Percentiles rank a stretch among this genome's conserved stretches.
Evolutionary conservation across 306 rosid species (phyloP).

Genomic region (Rubus idaeus): DNA sequence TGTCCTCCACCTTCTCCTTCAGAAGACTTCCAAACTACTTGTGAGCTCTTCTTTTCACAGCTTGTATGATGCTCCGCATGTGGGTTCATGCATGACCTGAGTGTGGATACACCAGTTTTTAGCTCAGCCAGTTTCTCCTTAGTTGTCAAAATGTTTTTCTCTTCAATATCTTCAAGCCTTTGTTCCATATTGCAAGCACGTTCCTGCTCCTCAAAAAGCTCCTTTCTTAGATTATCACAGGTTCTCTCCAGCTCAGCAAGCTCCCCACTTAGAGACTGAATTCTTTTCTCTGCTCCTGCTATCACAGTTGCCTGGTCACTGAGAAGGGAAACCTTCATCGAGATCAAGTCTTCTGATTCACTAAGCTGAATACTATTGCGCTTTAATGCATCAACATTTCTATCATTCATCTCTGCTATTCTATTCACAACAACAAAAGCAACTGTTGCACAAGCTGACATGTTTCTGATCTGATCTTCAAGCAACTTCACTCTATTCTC

Average conservation of each 20-base stretch:
- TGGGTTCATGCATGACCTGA: slow-evolving; percentile 71
- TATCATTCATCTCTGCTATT: slow-evolving; percentile 60
- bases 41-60: slow-evolving; percentile 40
- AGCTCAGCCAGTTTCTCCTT: slow-evolving; percentile 69
- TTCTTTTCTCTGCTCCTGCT: slow-evolving; percentile 50
- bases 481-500: slow-evolving; percentile 51
- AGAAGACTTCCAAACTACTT: slow-evolving; percentile 35
- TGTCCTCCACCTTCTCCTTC: slow-evolving; percentile 42
- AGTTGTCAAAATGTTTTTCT: slow-evolving; percentile 52
- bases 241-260: slow-evolving; percentile 48
- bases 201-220: slow-evolving; percentile 62
- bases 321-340: slow-evolving; percentile 54
- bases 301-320: slow-evolving; percentile 49
- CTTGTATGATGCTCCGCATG: slow-evolving; percentile 39
- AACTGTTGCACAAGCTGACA: slow-evolving; percentile 71
- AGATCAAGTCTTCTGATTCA: slow-evolving; percentile 48
- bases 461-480: slow-evolving; percentile 46
- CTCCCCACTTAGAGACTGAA: slow-evolving; percentile 31
- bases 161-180: slow-evolving; percentile 62
- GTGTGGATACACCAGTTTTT: slow-evolving; percentile 68
- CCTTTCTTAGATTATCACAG: slow-evolving; percentile 45
- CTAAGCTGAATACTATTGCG: slow-evolving; percentile 42
- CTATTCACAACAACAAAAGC: slow-evolving; percentile 74
- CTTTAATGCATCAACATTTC: slow-evolving; percentile 48
- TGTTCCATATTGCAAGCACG: slow-evolving; percentile 47